Percentiles rank a stretch among this genome's conserved stretches.
These are phyloP conservation scores for Diaporthe citri DNA, from an alignment of 2,329 filamentous ascomycete genomes.

Conservation along the genomic window DNA sequence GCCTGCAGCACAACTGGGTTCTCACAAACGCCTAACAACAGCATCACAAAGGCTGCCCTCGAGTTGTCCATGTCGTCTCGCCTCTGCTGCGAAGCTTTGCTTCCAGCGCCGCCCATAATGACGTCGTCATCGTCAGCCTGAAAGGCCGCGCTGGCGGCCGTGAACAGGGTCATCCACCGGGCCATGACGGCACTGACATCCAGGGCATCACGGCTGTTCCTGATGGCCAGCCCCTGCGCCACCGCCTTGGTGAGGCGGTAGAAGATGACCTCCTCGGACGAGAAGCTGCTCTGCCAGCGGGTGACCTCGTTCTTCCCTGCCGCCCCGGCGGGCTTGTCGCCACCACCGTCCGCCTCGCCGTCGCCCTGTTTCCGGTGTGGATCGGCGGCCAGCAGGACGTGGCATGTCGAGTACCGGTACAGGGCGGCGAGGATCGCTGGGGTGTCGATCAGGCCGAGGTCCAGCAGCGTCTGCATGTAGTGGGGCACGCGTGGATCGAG, in stretches of 20 bases:
- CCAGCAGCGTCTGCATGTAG: constrained; percentile 70
- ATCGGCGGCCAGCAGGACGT: constrained; percentile 49
- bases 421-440: constrained; percentile 67
- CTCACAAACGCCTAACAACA: constrained; percentile 73
- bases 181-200: constrained; percentile 64
- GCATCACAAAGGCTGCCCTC: constrained; percentile 72
- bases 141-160: constrained; percentile 63
- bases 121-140: constrained; percentile 57
- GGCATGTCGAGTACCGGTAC: constrained; percentile 69
- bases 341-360: constrained; percentile 37
- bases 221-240: constrained; percentile 65
- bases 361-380: constrained; percentile 30
- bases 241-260: constrained; percentile 94
- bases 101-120: constrained; percentile 52
- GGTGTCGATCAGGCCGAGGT: constrained; percentile 64
- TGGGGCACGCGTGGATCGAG: constrained; percentile 70
- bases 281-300: constrained; percentile 70
- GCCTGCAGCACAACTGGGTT: constrained; percentile 67
- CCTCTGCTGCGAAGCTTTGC: constrained; percentile 56
- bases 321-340: constrained; percentile 22
- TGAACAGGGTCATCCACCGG: constrained; percentile 71
- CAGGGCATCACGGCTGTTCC: constrained; percentile 60
- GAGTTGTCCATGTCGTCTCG: constrained; percentile 71
- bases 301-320: constrained; percentile 43
- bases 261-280: constrained; percentile 89